These are phyloP conservation scores for Globisporangium barbulae DNA, from an alignment of 352 stramenopile genomes.

Conservation along the genomic window DNA sequence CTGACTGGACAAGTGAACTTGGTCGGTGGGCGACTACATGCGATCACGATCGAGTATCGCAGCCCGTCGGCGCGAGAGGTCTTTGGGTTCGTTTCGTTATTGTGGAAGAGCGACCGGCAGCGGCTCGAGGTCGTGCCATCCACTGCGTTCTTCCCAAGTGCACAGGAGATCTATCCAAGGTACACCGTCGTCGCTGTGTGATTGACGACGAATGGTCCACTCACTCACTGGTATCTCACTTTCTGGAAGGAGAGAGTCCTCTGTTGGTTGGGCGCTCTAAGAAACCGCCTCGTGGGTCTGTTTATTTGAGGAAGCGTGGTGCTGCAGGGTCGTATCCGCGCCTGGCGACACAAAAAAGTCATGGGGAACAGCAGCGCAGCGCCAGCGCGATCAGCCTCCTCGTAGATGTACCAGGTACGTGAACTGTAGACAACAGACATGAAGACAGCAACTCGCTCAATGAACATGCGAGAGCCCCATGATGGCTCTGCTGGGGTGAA, in stretches of 20 bases:
- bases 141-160: conserved; percentile 20
- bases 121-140: conserved; percentile 21
- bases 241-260: neutral
- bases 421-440: neutral
- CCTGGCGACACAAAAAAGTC: neutral
- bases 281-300: neutral
- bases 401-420: neutral
- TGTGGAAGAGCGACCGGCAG: conserved; percentile 31
- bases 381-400: neutral
- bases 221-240: neutral
- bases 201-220: neutral
- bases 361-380: neutral
- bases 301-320: neutral
- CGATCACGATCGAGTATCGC: conserved; percentile 47
- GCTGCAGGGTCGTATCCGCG: neutral
- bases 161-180: conserved; percentile 29
- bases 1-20: conserved; percentile 19
- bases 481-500: too few relatives aligned
- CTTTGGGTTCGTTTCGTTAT: conserved; percentile 20
- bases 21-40: conserved; percentile 27
- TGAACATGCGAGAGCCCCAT: neutral
- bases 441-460: neutral
- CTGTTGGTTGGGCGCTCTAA: neutral
- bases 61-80: conserved; percentile 12
- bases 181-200: conserved; percentile 18